A percentile compares a stretch with the other conserved stretches of the same genome.
Evolutionary conservation across 306 rosid species (phyloP).

Genomic region (Lathyrus sativus): DNA sequence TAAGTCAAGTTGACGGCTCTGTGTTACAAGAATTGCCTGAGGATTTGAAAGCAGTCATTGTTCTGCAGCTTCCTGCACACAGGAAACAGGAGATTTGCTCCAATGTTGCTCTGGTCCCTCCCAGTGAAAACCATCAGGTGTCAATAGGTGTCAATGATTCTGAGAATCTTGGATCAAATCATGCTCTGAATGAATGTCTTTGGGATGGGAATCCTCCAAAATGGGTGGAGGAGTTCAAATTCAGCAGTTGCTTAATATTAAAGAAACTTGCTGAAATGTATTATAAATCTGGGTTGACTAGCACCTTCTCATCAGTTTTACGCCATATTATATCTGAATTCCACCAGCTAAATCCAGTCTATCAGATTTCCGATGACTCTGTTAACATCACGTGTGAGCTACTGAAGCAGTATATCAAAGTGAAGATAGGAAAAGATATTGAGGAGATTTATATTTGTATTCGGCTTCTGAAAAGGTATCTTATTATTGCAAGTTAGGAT

Average conservation of each 20-base stretch:
- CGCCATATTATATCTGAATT: conserved; percentile 48
- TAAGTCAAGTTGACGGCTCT: conserved; percentile 80
- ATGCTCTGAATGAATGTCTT: conserved; percentile 46
- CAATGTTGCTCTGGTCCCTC: conserved; percentile 38
- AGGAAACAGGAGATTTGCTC: conserved; percentile 55
- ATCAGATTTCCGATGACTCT: conserved; percentile 56
- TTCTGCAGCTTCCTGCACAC: conserved; percentile 76
- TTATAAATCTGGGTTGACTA: conserved; percentile 49
- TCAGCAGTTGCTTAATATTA: conserved; percentile 58
- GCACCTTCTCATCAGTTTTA: conserved; percentile 62
- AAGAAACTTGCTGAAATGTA: conserved; percentile 61
- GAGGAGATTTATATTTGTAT: conserved; percentile 92
- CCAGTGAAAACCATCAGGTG: conserved; percentile 38
- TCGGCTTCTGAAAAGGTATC: conserved; percentile 78
- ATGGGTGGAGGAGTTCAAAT: conserved; percentile 79
- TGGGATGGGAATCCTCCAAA: conserved; percentile 85
- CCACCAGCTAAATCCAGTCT: conserved; percentile 46
- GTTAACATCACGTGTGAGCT: conserved; percentile 60
- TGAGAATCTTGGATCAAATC: conserved; percentile 42
- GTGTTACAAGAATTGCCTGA: conserved; percentile 79
- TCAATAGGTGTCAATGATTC: conserved; percentile 34
- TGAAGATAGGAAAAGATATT: conserved; percentile 69
- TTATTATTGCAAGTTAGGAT: conserved; percentile 28
- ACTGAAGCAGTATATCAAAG: conserved; percentile 71
- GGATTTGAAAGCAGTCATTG: conserved; percentile 67